A percentile compares a stretch with the other conserved stretches of the same genome.
phyloP scores from a whole-genome alignment of 306 rosid species.

The Cyclanthera cordifolia region DNA sequence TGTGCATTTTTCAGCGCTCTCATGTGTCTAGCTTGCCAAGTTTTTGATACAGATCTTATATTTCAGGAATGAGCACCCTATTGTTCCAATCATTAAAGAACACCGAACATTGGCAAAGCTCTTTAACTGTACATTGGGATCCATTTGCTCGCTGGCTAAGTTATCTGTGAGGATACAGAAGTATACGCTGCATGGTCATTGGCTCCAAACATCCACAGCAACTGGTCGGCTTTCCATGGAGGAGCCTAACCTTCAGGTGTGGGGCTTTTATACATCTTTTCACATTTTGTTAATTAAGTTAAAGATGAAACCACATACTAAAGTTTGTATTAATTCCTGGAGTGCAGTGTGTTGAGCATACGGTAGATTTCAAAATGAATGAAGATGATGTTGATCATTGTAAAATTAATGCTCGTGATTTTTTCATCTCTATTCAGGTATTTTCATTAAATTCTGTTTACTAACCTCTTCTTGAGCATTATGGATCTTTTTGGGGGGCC shows the following conservation, averaged over 20 bases:
- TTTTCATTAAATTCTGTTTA: background rate
- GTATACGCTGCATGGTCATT: conserved; percentile 82
- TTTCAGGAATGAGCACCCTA: conserved; percentile 91
- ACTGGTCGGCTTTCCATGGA: conserved; percentile 98
- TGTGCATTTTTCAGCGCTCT: background rate
- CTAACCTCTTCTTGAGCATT: background rate
- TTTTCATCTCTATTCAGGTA: conserved; percentile 82
- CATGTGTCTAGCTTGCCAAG: background rate
- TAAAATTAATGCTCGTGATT: conserved; percentile 82
- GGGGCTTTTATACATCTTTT: conserved; percentile 1
- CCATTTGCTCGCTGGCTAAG: conserved; percentile 75
- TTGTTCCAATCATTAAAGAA: conserved; percentile 86
- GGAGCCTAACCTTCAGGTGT: conserved; percentile 98
- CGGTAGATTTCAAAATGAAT: conserved; percentile 56
- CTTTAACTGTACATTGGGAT: conserved; percentile 77
- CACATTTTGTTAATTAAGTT: conserved; percentile 11
- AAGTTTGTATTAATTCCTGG: conserved; percentile 3
- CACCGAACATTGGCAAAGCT: conserved; percentile 85
- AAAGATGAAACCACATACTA: background rate
- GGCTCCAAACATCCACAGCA: conserved; percentile 96
- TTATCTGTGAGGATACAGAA: conserved; percentile 59
- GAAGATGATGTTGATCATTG: conserved; percentile 34
- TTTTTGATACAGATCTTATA: conserved; percentile 13
- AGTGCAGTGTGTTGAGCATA: conserved; percentile 83
- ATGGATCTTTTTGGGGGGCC: background rate